phyloP scores from a whole-genome alignment of 2,329 filamentous ascomycete genomes.

The Colletotrichum nymphaeae region DNA sequence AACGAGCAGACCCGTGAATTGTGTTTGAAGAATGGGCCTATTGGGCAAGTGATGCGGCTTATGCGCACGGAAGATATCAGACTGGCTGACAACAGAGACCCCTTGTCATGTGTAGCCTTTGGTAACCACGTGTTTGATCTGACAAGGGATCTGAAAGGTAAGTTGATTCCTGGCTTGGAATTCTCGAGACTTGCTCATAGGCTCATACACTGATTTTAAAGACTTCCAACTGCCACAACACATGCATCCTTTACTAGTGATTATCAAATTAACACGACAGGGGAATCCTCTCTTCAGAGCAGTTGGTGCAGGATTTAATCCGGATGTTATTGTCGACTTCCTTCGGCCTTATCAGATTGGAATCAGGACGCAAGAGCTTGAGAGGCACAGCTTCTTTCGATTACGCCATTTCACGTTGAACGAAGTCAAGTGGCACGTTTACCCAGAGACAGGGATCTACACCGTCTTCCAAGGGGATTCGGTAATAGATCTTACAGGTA shows the following conservation, averaged over 20 bases:
- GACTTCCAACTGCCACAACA: neutral
- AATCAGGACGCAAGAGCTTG: too few relatives aligned
- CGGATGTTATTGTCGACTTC: neutral
- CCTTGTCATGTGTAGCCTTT: neutral
- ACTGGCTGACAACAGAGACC: neutral
- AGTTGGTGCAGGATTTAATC: neutral
- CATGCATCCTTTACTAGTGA: neutral
- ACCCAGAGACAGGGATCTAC: neutral
- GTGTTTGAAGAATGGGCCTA: neutral
- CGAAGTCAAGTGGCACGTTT: slow-evolving; percentile 4
- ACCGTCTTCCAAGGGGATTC: neutral
- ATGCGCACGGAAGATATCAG: neutral
- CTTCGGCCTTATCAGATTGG: neutral
- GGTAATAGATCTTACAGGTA: slow-evolving; percentile 1
- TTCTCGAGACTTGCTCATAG: neutral
- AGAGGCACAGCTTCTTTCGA: neutral
- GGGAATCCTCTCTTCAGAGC: neutral
- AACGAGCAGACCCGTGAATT: neutral
- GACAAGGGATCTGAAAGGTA: neutral
- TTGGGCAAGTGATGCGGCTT: neutral
- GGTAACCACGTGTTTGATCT: neutral
- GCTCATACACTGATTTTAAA: neutral
- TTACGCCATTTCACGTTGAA: neutral
- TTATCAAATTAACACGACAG: neutral
- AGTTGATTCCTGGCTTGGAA: neutral